Percentiles rank a stretch among this genome's conserved stretches.
Conservation (phyloP, 306 rosid genomes). For the Spatholobus suberectus region DNA sequence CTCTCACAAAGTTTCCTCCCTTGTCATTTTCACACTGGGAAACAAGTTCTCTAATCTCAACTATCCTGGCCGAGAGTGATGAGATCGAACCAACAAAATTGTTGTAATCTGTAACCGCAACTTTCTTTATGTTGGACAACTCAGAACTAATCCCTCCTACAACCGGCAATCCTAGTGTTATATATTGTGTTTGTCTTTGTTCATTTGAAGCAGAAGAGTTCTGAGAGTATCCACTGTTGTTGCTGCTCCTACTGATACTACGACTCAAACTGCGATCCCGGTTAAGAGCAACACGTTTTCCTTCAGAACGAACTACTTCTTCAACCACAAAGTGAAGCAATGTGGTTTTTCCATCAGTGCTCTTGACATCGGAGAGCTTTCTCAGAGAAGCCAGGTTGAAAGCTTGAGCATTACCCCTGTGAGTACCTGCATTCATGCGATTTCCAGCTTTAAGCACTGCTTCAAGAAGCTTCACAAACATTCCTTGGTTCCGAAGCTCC, state of each 20-base stretch:
- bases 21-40: constrained; percentile 50
- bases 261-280: constrained; percentile 61
- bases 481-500: constrained; percentile 79
- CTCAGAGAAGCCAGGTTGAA: constrained; percentile 81
- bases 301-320: constrained; percentile 93
- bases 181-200: constrained; percentile 71
- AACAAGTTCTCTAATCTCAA: constrained; percentile 52
- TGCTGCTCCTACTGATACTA: constrained; percentile 47
- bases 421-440: constrained; percentile 93
- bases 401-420: constrained; percentile 95
- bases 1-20: constrained; percentile 68
- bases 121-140: constrained; percentile 81
- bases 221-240: constrained; percentile 33
- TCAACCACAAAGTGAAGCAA: constrained; percentile 93
- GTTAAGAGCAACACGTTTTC: constrained; percentile 75
- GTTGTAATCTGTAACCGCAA: constrained; percentile 66
- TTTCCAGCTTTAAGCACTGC: constrained; percentile 96
- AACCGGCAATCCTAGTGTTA: constrained; percentile 75
- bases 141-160: constrained; percentile 95
- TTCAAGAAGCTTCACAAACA: constrained; percentile 87
- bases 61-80: constrained; percentile 51
- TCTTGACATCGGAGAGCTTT: constrained; percentile 89
- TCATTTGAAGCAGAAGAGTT: constrained; percentile 47
- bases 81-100: constrained; percentile 55
- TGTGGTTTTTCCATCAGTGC: constrained; percentile 87